Conservation (phyloP, 768 basidiomycete species). For the Lactifluus rugatus region DNA sequence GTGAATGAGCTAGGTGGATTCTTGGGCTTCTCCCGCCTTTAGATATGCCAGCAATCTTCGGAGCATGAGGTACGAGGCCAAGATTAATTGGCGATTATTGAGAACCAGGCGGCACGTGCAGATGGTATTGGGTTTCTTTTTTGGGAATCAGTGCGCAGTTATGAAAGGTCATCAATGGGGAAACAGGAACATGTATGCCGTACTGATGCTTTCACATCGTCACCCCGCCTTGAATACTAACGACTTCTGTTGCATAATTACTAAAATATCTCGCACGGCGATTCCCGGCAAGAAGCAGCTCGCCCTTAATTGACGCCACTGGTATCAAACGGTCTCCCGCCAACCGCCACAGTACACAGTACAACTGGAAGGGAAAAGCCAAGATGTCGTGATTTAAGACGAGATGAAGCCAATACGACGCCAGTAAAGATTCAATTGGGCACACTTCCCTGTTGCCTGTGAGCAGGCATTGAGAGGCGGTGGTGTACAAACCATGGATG, state of each 20-base stretch:
- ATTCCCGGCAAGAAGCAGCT: background rate
- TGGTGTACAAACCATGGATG: background rate
- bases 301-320: background rate
- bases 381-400: background rate
- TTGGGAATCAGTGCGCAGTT: background rate
- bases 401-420: background rate
- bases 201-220: background rate
- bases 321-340: background rate
- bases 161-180: background rate
- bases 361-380: background rate
- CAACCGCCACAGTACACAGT: background rate
- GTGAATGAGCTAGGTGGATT: background rate
- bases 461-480: background rate
- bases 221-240: background rate
- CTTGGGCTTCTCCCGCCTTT: background rate
- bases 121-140: background rate
- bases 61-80: background rate
- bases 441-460: background rate
- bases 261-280: background rate
- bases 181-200: background rate
- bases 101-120: background rate
- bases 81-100: background rate
- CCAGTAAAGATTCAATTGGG: background rate
- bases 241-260: background rate
- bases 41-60: background rate